A percentile compares a stretch with the other conserved stretches of the same genome.
These are phyloP conservation scores for Arctium minus DNA, from an alignment of 129 eudicot species.

Conservation along the genomic window DNA sequence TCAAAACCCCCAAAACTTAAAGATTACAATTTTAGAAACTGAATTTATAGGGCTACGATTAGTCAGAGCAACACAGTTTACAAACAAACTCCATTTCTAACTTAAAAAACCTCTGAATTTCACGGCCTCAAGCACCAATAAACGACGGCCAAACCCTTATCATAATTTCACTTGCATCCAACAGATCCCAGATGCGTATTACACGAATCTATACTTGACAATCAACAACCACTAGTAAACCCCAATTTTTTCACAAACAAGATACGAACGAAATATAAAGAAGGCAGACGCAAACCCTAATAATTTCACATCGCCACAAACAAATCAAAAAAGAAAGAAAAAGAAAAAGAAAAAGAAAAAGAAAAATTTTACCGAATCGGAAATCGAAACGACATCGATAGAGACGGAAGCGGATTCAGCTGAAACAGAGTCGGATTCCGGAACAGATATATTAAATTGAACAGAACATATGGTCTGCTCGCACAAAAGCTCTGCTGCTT, in stretches of 20 bases:
- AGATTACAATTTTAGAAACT: background rate
- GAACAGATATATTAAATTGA: conserved; percentile 34
- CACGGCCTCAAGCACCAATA: background rate
- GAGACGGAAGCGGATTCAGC: conserved; percentile 22
- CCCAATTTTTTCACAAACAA: background rate
- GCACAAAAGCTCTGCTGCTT: conserved; percentile 55
- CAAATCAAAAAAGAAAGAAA: background rate
- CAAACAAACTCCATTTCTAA: background rate
- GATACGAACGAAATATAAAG: background rate
- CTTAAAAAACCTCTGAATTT: background rate
- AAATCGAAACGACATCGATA: conserved; percentile 29
- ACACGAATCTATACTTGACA: background rate
- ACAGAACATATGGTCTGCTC: conserved; percentile 43
- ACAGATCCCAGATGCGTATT: background rate
- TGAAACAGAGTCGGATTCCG: conserved; percentile 26
- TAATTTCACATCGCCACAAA: background rate
- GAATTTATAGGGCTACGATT: background rate
- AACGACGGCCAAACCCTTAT: background rate
- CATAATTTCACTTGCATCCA: background rate
- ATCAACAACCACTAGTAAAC: background rate
- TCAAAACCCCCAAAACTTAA: background rate
- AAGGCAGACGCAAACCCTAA: background rate
- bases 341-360: background rate
- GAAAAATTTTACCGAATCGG: conserved; percentile 48
- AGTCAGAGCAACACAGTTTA: background rate